Evolutionary conservation across 2,329 filamentous ascomycete genomes (phyloP).

Genomic region (Ramularia endophylla): DNA sequence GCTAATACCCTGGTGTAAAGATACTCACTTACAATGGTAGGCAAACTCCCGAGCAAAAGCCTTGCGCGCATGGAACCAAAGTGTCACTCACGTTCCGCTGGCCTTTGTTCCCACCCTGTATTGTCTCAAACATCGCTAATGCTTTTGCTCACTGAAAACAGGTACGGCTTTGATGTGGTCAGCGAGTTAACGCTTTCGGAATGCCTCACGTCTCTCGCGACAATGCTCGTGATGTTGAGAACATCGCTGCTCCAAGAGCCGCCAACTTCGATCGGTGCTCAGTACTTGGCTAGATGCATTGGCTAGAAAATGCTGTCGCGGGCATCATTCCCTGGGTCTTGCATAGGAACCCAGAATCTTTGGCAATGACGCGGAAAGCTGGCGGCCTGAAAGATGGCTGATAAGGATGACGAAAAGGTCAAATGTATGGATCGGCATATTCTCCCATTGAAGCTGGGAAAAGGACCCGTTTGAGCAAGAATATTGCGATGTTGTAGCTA

Average conservation of each 20-base stretch:
- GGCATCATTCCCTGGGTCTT: slow-evolving; percentile 42
- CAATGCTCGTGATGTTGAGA: slow-evolving; percentile 13
- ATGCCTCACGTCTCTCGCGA: slow-evolving; percentile 21
- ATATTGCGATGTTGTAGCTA: slow-evolving; percentile 17
- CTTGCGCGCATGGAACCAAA: too few relatives aligned
- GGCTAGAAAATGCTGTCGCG: slow-evolving; percentile 33
- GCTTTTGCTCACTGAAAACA: too few relatives aligned
- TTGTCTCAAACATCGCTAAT: too few relatives aligned
- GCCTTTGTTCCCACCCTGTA: too few relatives aligned
- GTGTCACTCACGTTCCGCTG: too few relatives aligned
- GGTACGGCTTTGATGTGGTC: slow-evolving; percentile 25
- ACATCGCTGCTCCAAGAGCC: slow-evolving; percentile 12
- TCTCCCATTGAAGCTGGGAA: slow-evolving; percentile 29
- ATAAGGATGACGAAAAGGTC: slow-evolving; percentile 49
- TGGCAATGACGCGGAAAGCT: slow-evolving; percentile 27
- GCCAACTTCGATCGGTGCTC: slow-evolving; percentile 24
- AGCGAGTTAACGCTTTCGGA: slow-evolving; percentile 21
- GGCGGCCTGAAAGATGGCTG: slow-evolving; percentile 43
- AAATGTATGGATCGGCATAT: slow-evolving; percentile 61
- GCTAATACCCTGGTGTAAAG: background rate
- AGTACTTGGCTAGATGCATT: slow-evolving; percentile 26
- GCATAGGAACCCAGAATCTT: slow-evolving; percentile 38
- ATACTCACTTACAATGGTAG: slow-evolving; percentile 12
- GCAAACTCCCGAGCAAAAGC: too few relatives aligned
- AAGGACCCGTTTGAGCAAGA: slow-evolving; percentile 13